Evolutionary conservation across 805 yeast species (phyloP), one percentile per base, ranked within the genome.

Genomic region (Tanozyma kutaoensis): DNA sequence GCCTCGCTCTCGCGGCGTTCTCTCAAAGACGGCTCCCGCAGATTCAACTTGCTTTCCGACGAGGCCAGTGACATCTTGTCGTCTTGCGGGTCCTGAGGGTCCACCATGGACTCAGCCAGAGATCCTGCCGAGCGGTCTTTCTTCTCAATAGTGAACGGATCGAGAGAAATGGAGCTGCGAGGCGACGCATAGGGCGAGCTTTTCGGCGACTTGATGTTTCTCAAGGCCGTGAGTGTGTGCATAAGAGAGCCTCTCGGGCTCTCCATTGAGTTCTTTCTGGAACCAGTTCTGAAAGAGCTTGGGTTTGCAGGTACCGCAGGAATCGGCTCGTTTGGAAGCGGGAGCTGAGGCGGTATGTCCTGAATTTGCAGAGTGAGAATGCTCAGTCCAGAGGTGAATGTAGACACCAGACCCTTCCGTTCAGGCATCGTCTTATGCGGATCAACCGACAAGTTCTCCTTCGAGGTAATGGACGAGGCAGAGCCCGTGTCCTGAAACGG

Each of bases 401-500:
- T 30, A 1, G 32, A 14, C n/a, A 23, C 24, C 3, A 42, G 37
- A 20, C 27, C 28, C 14, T 36, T 26, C 1, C 40, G 27, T 3
- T 32, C 33, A 5, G 33, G 23, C 14, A 20, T n/a, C 16, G 28
- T 24, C 12, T 35, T 37, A 26, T 44, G 50, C 3, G 53, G 55
- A 23, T 50, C 57, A 9, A 46, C 32, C 6, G 48, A 35, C 21
- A 12, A 14, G 14, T 22, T 26, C 3, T 37, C 41, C 11, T 25
- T 26, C 17, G 34, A 28, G 14, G 19, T 14, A 9, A 30, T 23
- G n/a, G 32, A 21, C 6, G 29, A 14, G 5, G 28, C 15, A 3
- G 34, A 24, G 15, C 21, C 20, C 10, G 29, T 30, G 1, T 75
- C 80, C 42, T 75, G 82, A 43, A 77, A 78, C 0, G 88, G 88